Conservation (phyloP, 345 rosid species). For the Excoecaria agallocha region DNA sequence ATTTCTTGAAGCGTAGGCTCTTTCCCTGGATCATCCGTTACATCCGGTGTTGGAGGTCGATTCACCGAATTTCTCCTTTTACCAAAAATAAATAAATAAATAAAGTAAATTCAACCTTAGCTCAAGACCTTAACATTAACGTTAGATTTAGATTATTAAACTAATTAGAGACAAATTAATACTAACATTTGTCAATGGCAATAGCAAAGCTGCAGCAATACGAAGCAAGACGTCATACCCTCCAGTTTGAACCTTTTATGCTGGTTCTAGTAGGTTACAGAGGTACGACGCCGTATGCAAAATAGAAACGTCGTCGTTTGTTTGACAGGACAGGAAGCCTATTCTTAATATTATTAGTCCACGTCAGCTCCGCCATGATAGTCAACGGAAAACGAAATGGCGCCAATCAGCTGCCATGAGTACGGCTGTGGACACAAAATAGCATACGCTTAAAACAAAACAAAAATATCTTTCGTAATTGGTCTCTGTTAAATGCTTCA, state of each 20-base stretch:
- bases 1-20: constrained; percentile 59
- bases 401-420: constrained; percentile 38
- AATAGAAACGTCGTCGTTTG: not conserved
- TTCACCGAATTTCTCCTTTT: constrained; percentile 67
- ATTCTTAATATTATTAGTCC: not conserved
- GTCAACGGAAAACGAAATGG: constrained; percentile 49
- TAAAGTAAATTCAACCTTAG: not conserved
- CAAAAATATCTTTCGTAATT: constrained; percentile 9
- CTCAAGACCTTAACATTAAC: not conserved
- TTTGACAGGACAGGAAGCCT: not conserved
- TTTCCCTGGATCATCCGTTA: constrained; percentile 34
- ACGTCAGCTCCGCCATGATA: not conserved
- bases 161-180: not conserved
- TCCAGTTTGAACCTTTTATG: not conserved
- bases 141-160: not conserved
- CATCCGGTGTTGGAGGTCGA: constrained; percentile 66
- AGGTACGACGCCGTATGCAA: not conserved
- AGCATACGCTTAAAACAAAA: constrained; percentile 17
- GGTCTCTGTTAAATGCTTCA: not conserved
- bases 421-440: constrained; percentile 37
- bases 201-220: not conserved
- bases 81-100: too few relatives aligned
- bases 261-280: not conserved
- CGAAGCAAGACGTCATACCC: not conserved
- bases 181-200: not conserved